Base-by-base conservation (phyloP, 1,139 yeast species). In the Protomyces arabidopsidicola region DNA sequence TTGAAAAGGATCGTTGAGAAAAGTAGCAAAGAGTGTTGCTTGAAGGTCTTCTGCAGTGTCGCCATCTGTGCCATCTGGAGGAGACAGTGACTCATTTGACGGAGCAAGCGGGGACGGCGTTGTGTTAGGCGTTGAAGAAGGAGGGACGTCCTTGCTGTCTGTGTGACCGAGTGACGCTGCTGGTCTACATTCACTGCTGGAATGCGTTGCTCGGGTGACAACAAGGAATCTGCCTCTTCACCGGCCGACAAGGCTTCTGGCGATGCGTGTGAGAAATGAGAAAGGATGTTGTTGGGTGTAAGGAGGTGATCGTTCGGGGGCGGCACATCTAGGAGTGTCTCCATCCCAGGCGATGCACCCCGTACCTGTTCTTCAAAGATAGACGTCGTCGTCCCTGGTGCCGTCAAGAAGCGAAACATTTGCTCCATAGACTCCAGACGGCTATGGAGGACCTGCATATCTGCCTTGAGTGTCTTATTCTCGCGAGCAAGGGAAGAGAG, bases 131-230 rank as follows among this genome's bases (percentile, higher is more conserved):
- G 36, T 9, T 50, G 38, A 45, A 36, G 45, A 45, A 16, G 42
- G 42, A 27, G 31, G 2, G 31, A 27, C 31, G 6, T 27, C 31
- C 31, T 27, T 27, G 31, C 31, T 27, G 14, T 38, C 16, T 16
- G 42, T n/a, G 48, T 42, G 22, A 6, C 18, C 22, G 48, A 42
- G 51, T 55, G 62, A 52, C 62, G 62, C 62, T 58, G 62, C 62
- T 55, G 62, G 62, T 39, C 62, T 22, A 24, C 62, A 58, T 51
- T 58, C 62, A 52, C 62, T 58, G 62, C 62, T 51, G 62, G 62
- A 58, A 51, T 58, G 62, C 62, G 62, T 39, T 55, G 53, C 42
- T 58, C 62, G 18, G 42, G 50, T 52, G 52, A 53, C 18, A 18
- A 57, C 38, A 27, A 54, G 35, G 42, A 38, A 8, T 14, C 18